Evolutionary conservation across 768 basidiomycete genomes (phyloP).

Genomic region (Boletus edulis): DNA sequence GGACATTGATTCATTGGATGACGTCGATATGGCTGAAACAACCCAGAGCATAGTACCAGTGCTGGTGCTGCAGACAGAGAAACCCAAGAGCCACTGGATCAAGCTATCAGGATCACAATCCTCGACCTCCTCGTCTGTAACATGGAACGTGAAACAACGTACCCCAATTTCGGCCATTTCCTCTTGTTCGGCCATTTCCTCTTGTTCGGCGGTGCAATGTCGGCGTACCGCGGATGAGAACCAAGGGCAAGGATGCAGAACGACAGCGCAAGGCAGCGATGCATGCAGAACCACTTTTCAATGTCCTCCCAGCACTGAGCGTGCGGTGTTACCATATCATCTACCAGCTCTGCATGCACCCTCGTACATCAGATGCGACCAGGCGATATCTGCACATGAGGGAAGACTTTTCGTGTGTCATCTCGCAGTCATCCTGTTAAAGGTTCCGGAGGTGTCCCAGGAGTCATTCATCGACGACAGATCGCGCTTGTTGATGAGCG

Average conservation of each 20-base stretch:
- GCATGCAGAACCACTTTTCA: conserved; percentile 52
- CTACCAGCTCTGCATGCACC: conserved; percentile 85
- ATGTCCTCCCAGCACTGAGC: conserved; percentile 69
- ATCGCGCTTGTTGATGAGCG: conserved; percentile 62
- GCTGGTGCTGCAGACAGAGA: conserved; percentile 64
- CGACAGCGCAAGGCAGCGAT: conserved; percentile 27
- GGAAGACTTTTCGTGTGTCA: conserved; percentile 90
- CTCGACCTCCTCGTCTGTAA: conserved; percentile 81
- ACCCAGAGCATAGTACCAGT: conserved; percentile 61
- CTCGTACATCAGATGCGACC: conserved; percentile 74
- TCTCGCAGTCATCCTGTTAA: conserved; percentile 68
- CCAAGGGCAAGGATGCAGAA: conserved; percentile 38
- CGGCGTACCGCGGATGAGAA: conserved; percentile 62
- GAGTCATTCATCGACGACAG: conserved; percentile 62
- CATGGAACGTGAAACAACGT: conserved; percentile 56
- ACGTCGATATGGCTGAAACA: conserved; percentile 58
- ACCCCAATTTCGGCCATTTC: conserved; percentile 87
- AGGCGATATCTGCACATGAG: conserved; percentile 84
- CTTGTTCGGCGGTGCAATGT: conserved; percentile 69
- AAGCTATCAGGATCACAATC: conserved; percentile 72
- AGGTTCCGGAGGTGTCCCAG: conserved; percentile 48
- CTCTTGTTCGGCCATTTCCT: too few relatives aligned
- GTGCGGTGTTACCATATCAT: conserved; percentile 84
- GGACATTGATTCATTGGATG: conserved; percentile 56
- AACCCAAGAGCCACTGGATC: conserved; percentile 47